phyloP scores from a whole-genome alignment of 1,139 yeast species.

The Magnusiomyces sp. region DNA sequence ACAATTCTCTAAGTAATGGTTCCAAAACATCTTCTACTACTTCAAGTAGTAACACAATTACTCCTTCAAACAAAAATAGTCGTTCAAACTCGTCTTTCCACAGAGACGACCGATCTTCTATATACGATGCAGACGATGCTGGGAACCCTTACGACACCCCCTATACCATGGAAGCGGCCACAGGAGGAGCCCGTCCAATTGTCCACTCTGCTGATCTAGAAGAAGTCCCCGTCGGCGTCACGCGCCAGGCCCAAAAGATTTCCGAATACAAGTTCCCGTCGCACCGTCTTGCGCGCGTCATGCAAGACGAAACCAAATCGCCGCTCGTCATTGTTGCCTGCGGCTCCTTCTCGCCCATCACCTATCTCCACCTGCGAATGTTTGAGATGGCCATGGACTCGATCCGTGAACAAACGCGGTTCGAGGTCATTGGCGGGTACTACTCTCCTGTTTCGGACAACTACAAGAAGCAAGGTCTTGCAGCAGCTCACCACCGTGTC shows the following conservation, averaged over 20 bases:
- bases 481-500: slow-evolving; percentile 81
- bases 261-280: slow-evolving; percentile 72
- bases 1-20: too few relatives aligned
- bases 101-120: neutral
- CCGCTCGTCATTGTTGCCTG: slow-evolving; percentile 95
- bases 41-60: neutral
- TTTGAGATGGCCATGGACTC: slow-evolving; percentile 97
- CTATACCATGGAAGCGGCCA: slow-evolving; percentile 5
- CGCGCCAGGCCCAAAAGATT: slow-evolving; percentile 68
- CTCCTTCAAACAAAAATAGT: neutral
- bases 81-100: neutral
- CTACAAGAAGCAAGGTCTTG: slow-evolving; percentile 88
- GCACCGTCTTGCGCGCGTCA: slow-evolving; percentile 66
- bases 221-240: slow-evolving; percentile 91
- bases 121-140: neutral
- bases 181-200: slow-evolving; percentile 27
- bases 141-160: slow-evolving; percentile 1
- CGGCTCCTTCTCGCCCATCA: slow-evolving; percentile 93
- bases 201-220: slow-evolving; percentile 79
- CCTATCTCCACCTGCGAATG: slow-evolving; percentile 91
- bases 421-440: slow-evolving; percentile 94
- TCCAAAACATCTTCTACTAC: neutral
- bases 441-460: slow-evolving; percentile 96
- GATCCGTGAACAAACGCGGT: slow-evolving; percentile 83
- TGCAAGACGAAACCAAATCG: slow-evolving; percentile 67